Evolutionary conservation across 345 rosid species (phyloP), one percentile per base, ranked within the genome.

Genomic region (Excoecaria cochinchinensis): DNA sequence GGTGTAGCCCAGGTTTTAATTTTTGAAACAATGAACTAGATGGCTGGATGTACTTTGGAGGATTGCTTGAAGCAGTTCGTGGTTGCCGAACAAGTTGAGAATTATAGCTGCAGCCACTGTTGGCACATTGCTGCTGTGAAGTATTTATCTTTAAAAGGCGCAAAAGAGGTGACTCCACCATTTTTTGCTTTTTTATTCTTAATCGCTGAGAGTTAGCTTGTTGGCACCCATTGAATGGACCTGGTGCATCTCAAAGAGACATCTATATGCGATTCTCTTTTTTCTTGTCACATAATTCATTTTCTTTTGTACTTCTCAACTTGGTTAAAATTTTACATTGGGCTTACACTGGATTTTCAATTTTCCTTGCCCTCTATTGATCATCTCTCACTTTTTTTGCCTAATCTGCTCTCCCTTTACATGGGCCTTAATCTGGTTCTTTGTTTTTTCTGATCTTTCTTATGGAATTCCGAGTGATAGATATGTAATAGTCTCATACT

Each of bases 61-160:
- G 87, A 86, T 76, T 91, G 97, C 86, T 72, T 95, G 81, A 85
- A 85, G 80, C 89, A 88, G 79, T 92, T 90, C 80, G 62, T 84
- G 75, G 74, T 67, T 42, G 80, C 91, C 0, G 95, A 92, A 75
- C 86, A 80, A 81, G 80, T 92, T 56, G 90, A 88, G 80, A 87
- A 88, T 77, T 94, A 90, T 84, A 81, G 60, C 74, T 95, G 99
- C 77, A 82, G 85, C 79, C 84, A 40, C 58, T 95, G 99, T 80
- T 95, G 99, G 97, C 97, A 95, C 78, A 71, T 77, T 63, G 94
- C 88, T 81, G 97, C 95, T 2, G 65, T 72, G 56, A 88, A 88
- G 79, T 92, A 83, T 87, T 78, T 87, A 71, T 78, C 89, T 9
- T 36, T 78, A n/a, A 75, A 16, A 22, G 86, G 82, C 78, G 84